Conservation (phyloP, 768 basidiomycete genomes). For the Crassisporium funariophilum region DNA sequence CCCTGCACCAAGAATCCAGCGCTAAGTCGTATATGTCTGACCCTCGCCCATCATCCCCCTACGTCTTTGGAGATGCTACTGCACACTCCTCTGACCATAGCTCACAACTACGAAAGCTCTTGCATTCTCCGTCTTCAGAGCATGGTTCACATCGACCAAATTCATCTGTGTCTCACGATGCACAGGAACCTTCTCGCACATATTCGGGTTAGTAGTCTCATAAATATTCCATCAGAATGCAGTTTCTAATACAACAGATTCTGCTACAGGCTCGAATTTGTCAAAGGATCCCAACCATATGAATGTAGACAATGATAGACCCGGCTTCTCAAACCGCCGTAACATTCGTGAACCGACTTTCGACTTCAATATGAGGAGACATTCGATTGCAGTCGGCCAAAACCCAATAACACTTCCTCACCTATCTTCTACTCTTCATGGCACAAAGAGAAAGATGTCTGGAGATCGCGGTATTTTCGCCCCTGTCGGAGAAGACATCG, state of each 20-base stretch:
- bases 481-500: slow-evolving; percentile 63
- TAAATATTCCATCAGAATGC: slow-evolving; percentile 13
- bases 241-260: slow-evolving; percentile 18
- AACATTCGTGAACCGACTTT: slow-evolving; percentile 48
- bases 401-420: slow-evolving; percentile 44
- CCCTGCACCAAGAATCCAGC: slow-evolving; percentile 27
- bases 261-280: slow-evolving; percentile 27
- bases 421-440: slow-evolving; percentile 46
- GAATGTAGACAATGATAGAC: slow-evolving; percentile 40
- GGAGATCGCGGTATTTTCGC: slow-evolving; percentile 56
- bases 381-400: slow-evolving; percentile 67
- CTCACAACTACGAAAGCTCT: slow-evolving; percentile 57
- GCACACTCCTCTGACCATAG: slow-evolving; percentile 36
- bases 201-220: slow-evolving; percentile 29
- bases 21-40: slow-evolving; percentile 38
- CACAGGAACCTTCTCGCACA: slow-evolving; percentile 28
- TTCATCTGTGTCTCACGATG: slow-evolving; percentile 29
- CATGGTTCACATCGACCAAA: slow-evolving; percentile 31
- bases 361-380: slow-evolving; percentile 72
- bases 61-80: slow-evolving; percentile 71
- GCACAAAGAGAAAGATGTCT: slow-evolving; percentile 85
- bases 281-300: slow-evolving; percentile 36
- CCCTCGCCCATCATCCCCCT: slow-evolving; percentile 65
- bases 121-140: slow-evolving; percentile 60
- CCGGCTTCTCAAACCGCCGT: slow-evolving; percentile 29